A percentile compares a stretch with the other conserved stretches of the same genome.
These are phyloP conservation scores for Cunninghamia lanceolata DNA, from an alignment of 75 land plant species.

Conservation along the genomic window DNA sequence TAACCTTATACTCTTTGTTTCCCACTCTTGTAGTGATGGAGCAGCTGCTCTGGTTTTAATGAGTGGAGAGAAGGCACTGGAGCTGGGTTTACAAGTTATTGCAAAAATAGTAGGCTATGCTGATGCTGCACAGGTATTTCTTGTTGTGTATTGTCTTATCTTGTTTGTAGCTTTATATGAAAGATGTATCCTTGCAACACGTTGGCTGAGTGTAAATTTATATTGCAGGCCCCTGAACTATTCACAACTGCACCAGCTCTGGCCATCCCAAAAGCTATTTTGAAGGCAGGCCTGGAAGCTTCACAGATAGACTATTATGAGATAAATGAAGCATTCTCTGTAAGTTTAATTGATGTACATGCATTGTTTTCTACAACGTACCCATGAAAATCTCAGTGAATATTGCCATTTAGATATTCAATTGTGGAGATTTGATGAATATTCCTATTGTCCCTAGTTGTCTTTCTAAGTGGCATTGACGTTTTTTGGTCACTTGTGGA, in stretches of 20 bases:
- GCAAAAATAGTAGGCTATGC: slow-evolving; percentile 79
- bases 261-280: slow-evolving; percentile 94
- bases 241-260: slow-evolving; percentile 93
- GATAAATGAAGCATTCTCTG: slow-evolving; percentile 90
- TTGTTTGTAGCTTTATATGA: neutral
- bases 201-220: neutral
- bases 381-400: neutral
- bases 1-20: neutral
- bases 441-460: neutral
- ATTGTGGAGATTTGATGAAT: neutral
- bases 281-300: slow-evolving; percentile 77
- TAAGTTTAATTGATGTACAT: slow-evolving; percentile 15
- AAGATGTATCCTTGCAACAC: neutral
- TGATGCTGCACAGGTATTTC: slow-evolving; percentile 91
- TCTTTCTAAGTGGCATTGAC: neutral
- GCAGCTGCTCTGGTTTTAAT: slow-evolving; percentile 94
- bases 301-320: slow-evolving; percentile 88
- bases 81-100: slow-evolving; percentile 78
- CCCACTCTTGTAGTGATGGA: slow-evolving; percentile 71
- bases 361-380: neutral
- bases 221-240: slow-evolving; percentile 74
- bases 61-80: slow-evolving; percentile 79
- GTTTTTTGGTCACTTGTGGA: no score
- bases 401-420: neutral
- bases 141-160: neutral